Evolutionary conservation across 1,139 yeast species (phyloP).

Genomic region (Debaryomyces nepalensis): DNA sequence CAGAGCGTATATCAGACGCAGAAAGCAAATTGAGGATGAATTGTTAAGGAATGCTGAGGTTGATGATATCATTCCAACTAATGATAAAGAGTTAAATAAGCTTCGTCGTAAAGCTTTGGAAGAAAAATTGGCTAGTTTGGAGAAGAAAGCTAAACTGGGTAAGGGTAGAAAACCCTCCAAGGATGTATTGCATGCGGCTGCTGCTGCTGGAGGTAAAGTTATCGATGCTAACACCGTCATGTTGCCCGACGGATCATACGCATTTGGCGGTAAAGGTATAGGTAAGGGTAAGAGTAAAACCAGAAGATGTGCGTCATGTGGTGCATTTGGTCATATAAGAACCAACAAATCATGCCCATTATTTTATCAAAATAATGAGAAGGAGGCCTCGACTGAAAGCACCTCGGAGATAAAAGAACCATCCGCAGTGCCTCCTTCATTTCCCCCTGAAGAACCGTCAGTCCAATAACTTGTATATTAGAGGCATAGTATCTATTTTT

Average conservation of each 20-base stretch:
- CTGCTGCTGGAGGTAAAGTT: constrained; percentile 49
- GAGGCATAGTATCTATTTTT: too few species aligned
- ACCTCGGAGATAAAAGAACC: not conserved
- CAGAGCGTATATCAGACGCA: constrained; percentile 79
- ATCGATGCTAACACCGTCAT: constrained; percentile 50
- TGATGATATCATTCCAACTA: constrained; percentile 77
- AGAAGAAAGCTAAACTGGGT: constrained; percentile 61
- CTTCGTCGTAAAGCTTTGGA: constrained; percentile 79
- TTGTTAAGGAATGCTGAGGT: constrained; percentile 58
- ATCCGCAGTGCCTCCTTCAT: not conserved
- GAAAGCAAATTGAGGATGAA: constrained; percentile 77
- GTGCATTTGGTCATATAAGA: constrained; percentile 91
- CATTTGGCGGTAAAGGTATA: constrained; percentile 63
- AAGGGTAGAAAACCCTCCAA: constrained; percentile 45
- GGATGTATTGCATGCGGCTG: constrained; percentile 52
- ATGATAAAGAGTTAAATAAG: constrained; percentile 83
- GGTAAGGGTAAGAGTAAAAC: constrained; percentile 81
- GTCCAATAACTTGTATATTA: not conserved
- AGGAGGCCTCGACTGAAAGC: constrained; percentile 2
- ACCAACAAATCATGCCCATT: constrained; percentile 93
- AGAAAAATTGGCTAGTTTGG: constrained; percentile 82
- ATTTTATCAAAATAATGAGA: constrained; percentile 44
- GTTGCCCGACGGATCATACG: constrained; percentile 52
- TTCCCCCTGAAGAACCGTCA: constrained; percentile 1
- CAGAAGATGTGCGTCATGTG: constrained; percentile 92